A percentile compares a stretch with the other conserved stretches of the same genome.
Conservation (phyloP, 371 early-diverging fungal species). For the Mortierella sp. region DNA sequence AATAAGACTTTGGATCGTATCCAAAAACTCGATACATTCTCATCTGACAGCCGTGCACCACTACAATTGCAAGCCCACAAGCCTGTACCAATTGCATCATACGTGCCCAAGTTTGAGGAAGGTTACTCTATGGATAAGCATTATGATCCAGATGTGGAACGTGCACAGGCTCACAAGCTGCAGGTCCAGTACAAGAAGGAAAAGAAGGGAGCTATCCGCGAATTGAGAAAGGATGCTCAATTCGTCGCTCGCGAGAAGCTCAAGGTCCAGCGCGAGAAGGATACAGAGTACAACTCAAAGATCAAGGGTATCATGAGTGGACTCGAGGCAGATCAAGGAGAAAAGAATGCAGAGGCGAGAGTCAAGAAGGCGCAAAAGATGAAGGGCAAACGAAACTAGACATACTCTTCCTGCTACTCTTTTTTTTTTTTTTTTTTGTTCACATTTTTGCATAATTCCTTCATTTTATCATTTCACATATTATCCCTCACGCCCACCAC, state of each 20-base stretch:
- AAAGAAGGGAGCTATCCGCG: constrained; percentile 92
- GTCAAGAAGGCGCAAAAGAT: constrained; percentile 65
- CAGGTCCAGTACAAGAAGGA: constrained; percentile 88
- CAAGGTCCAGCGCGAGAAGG: constrained; percentile 80
- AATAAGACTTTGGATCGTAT: constrained; percentile 58
- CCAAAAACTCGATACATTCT: constrained; percentile 67
- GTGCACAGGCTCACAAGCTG: constrained; percentile 81
- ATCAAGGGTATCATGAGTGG: constrained; percentile 89
- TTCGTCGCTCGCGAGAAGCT: constrained; percentile 86
- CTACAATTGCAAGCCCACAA: constrained; percentile 87
- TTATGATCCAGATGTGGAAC: constrained; percentile 85
- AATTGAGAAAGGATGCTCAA: constrained; percentile 92
- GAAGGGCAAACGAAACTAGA: constrained; percentile 55
- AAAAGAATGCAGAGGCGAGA: constrained; percentile 77
- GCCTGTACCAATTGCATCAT: constrained; percentile 91
- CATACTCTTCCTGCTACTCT: background rate
- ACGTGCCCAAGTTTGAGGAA: constrained; percentile 92
- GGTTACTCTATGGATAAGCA: constrained; percentile 86
- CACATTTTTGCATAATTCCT: background rate
- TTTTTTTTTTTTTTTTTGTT: constrained; percentile 4
- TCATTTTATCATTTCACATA: constrained; percentile 1
- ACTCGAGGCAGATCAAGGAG: constrained; percentile 82
- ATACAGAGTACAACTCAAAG: constrained; percentile 86
- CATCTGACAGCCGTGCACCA: constrained; percentile 72
- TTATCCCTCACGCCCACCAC: background rate